Conservation (phyloP, 768 basidiomycete species). For the Boletus fagicola region DNA sequence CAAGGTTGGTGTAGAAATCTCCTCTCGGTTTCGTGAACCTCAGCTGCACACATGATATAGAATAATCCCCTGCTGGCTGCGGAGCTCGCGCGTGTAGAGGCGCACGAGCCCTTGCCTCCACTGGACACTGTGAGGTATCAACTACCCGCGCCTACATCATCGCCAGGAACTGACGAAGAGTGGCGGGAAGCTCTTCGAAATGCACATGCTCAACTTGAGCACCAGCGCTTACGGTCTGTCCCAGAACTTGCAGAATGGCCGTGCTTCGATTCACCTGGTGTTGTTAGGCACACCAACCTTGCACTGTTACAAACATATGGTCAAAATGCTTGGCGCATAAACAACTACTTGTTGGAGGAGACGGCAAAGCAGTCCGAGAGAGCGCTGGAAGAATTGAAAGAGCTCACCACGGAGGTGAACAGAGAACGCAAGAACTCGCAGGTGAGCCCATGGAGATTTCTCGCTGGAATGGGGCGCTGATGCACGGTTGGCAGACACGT, state of each 20-base stretch:
- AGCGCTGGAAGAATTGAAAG: slow-evolving; percentile 72
- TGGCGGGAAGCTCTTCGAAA: slow-evolving; percentile 76
- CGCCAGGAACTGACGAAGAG: slow-evolving; percentile 66
- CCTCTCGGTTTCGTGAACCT: neutral
- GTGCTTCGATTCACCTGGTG: slow-evolving; percentile 4
- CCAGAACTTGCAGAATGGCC: neutral
- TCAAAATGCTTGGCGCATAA: slow-evolving; percentile 86
- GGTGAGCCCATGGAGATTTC: slow-evolving; percentile 37
- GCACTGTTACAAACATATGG: slow-evolving; percentile 83
- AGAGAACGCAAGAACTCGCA: slow-evolving; percentile 84
- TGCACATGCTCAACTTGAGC: slow-evolving; percentile 80
- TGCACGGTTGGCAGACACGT: slow-evolving; percentile 50
- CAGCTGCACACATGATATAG: slow-evolving; percentile 35
- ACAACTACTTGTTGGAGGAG: slow-evolving; percentile 84
- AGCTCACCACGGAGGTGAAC: slow-evolving; percentile 82
- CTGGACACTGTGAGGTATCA: slow-evolving; percentile 75
- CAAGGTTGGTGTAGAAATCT: slow-evolving; percentile 46
- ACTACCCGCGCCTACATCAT: slow-evolving; percentile 62
- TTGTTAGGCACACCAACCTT: slow-evolving; percentile 73
- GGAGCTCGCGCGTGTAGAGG: slow-evolving; percentile 73
- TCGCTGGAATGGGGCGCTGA: neutral
- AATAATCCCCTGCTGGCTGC: slow-evolving; percentile 66
- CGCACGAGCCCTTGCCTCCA: slow-evolving; percentile 59
- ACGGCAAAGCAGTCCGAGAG: slow-evolving; percentile 70
- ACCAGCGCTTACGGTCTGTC: slow-evolving; percentile 73